Conservation (phyloP, 139 green algal species). For the Picochlorum sp. region DNA sequence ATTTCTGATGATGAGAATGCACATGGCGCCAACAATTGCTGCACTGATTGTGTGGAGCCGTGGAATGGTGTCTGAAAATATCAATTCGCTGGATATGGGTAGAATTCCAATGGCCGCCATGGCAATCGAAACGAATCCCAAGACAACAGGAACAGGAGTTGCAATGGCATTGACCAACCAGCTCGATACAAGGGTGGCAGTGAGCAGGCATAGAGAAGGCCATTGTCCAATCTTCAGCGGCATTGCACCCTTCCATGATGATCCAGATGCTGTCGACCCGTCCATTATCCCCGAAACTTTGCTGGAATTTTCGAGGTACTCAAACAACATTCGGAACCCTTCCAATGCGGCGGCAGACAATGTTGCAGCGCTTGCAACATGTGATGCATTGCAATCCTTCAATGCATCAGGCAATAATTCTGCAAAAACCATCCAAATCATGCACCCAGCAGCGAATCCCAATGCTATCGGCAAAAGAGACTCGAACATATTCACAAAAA, state of each 20-base stretch:
- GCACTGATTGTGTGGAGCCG: slow-evolving; percentile 4
- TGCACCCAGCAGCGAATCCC: slow-evolving; percentile 96
- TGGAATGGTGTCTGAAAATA: neutral
- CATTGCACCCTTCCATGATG: too few species aligned
- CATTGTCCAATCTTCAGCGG: too few species aligned
- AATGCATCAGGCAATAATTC: slow-evolving; percentile 93
- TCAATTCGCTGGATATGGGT: neutral
- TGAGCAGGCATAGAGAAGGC: too few species aligned
- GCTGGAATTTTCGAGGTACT: slow-evolving; percentile 49
- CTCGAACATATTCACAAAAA: slow-evolving; percentile 90
- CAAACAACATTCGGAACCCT: slow-evolving; percentile 66
- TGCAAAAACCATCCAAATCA: slow-evolving; percentile 96
- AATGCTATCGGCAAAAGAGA: slow-evolving; percentile 79
- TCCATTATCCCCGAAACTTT: too few species aligned
- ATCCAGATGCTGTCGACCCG: too few species aligned
- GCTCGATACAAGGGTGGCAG: neutral
- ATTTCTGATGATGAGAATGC: neutral
- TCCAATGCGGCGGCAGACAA: slow-evolving; percentile 81
- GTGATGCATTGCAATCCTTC: slow-evolving; percentile 26
- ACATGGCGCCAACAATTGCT: neutral
- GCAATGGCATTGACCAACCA: neutral
- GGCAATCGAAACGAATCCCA: neutral
- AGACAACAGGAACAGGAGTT: neutral
- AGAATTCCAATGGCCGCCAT: neutral
- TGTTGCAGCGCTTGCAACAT: slow-evolving; percentile 81